A percentile compares a stretch with the other conserved stretches of the same genome.
phyloP scores from a whole-genome alignment of 352 stramenopile genomes.

The Globisporangium middletonii region DNA sequence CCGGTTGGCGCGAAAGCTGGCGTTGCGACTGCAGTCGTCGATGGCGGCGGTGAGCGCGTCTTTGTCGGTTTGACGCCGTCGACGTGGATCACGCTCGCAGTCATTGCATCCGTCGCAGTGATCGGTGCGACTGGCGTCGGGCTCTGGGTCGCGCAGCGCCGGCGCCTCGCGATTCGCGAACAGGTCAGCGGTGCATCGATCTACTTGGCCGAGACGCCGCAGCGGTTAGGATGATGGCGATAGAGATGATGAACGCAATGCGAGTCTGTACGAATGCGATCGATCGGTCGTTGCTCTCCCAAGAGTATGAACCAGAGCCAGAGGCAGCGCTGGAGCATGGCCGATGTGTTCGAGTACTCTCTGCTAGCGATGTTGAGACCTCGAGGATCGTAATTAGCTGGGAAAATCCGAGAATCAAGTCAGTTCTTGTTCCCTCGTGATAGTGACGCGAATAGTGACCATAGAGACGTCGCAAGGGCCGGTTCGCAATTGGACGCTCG shows the following conservation, averaged over 20 bases:
- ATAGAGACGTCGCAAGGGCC: no score
- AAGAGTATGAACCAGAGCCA: no score
- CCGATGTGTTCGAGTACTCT: no score
- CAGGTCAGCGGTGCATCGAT: constrained; percentile 35
- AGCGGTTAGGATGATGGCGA: neutral
- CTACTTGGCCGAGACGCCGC: constrained; percentile 23
- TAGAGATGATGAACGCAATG: neutral
- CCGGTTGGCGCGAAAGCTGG: constrained; percentile 46
- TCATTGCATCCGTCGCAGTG: constrained; percentile 39
- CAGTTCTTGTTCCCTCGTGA: constrained; percentile 2
- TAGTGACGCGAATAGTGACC: neutral
- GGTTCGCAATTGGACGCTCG: constrained; percentile 8
- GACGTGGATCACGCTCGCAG: constrained; percentile 56
- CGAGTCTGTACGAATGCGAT: neutral
- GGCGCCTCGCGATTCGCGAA: constrained; percentile 38
- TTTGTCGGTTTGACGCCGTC: constrained; percentile 49
- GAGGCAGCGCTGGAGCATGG: no score
- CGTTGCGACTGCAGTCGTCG: constrained; percentile 30
- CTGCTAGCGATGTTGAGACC: no score
- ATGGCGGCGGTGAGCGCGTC: constrained; percentile 56
- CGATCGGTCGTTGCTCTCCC: no score
- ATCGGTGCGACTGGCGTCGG: constrained; percentile 44
- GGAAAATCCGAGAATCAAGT: constrained; percentile 12
- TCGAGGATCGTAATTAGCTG: no score
- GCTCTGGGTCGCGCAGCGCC: constrained; percentile 36